These are phyloP conservation scores for Camelina laxa DNA, from an alignment of 345 rosid genomes.

Conservation along the genomic window DNA sequence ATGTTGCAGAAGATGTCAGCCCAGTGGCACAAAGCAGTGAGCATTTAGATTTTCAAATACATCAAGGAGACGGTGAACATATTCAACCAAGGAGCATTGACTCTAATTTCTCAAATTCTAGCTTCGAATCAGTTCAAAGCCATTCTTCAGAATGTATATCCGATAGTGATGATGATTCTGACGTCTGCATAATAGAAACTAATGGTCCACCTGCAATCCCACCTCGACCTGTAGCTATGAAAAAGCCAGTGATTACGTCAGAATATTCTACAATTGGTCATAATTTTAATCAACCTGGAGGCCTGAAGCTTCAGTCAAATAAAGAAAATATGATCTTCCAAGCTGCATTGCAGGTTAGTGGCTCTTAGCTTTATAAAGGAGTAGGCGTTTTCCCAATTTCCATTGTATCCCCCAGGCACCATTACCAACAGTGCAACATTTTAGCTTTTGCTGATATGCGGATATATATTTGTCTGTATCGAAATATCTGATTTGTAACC, in stretches of 20 bases:
- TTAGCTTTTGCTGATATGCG: neutral
- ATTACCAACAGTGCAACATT: neutral
- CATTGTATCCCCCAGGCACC: neutral
- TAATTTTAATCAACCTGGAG: slow-evolving; percentile 46
- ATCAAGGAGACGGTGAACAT: slow-evolving; percentile 47
- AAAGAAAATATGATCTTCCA: slow-evolving; percentile 63
- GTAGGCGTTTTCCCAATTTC: neutral
- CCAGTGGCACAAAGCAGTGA: slow-evolving; percentile 42
- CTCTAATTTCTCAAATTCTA: slow-evolving; percentile 54
- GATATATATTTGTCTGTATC: slow-evolving; percentile 4
- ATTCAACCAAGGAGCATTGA: slow-evolving; percentile 46
- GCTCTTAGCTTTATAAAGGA: slow-evolving; percentile 13
- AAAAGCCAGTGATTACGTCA: slow-evolving; percentile 37
- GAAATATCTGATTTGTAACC: neutral
- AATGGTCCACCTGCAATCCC: slow-evolving; percentile 60
- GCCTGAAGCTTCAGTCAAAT: slow-evolving; percentile 48
- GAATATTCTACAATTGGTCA: slow-evolving; percentile 42
- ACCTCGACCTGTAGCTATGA: slow-evolving; percentile 44
- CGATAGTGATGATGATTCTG: slow-evolving; percentile 68
- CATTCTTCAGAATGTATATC: slow-evolving; percentile 64
- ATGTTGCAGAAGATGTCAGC: slow-evolving; percentile 41
- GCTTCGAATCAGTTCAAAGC: slow-evolving; percentile 75
- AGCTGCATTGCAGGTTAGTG: slow-evolving; percentile 83
- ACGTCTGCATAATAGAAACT: slow-evolving; percentile 79
- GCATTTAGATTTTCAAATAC: slow-evolving; percentile 40